Base-by-base conservation (phyloP, 2,329 filamentous ascomycete species). In the Lachnellula arida region DNA sequence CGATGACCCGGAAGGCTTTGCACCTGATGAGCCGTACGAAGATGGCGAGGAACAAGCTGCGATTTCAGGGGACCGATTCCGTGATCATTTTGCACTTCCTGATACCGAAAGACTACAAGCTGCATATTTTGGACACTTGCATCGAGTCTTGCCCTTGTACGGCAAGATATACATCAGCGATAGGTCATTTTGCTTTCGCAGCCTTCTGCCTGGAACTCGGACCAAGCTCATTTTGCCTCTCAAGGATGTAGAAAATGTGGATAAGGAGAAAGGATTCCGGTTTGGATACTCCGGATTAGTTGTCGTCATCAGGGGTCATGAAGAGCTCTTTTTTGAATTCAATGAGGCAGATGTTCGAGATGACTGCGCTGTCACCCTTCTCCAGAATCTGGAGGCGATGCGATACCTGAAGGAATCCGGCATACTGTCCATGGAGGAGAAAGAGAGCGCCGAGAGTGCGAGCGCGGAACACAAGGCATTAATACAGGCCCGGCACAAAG, bases 321-420 rank as follows among this genome's bases (percentile, higher is more conserved):
- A 97, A 70, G 94, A 97, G 72, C 75, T 99, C 0, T 97, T 97
- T 72, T 97, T 99, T 67, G 93, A 99, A 70, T 97, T 97, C 68
- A 81, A 82, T 51, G 81, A 86, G 48, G 77, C 81, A 1, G 91
- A 91, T 35, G 79, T 86, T 55, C 85, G 94, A 53, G 93, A 99
- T 67, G 93, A 97, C 70, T 97, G 92, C 68, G 84, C 88, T 2
- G 82, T 96, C 32, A 95, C 88, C 5, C 72, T 97, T 17, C 78
- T 95, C 40, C 87, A 88, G 56, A 84, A 83, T 52, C 75, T 97
- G 1, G 91, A 96, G 63, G 84, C 84, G 5, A 80, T 82, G 4
- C 84, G 84, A 39, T 88, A 84, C 55, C 76, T 94, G 44, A 78
- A 84, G 56, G 88, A 91, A 60, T 87, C 88, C 0, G 83, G 82